Evolutionary conservation across 495 filamentous ascomycete species (phyloP).

Genomic region (Echria macrotheca): DNA sequence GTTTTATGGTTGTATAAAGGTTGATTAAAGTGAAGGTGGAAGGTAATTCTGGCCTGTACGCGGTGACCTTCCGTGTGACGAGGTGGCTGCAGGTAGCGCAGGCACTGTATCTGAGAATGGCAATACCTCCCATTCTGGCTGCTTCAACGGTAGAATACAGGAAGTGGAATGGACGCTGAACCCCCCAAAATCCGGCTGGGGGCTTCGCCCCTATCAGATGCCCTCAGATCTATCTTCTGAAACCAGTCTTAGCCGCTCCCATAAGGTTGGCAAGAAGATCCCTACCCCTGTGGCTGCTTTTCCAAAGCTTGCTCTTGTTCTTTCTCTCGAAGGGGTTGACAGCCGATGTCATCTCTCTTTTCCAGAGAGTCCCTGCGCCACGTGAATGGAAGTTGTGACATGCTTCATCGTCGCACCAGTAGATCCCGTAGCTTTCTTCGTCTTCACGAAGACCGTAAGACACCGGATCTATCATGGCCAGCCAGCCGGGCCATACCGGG

Average conservation of each 20-base stretch:
- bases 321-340: background rate
- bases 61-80: no score
- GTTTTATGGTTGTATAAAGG: background rate
- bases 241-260: background rate
- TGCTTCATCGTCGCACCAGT: conserved; percentile 1
- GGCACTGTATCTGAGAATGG: no score
- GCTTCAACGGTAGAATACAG: no score
- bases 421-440: background rate
- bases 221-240: background rate
- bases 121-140: no score
- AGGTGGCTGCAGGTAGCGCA: no score
- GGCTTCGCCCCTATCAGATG: no score
- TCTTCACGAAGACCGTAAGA: background rate
- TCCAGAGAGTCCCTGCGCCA: conserved; percentile 3
- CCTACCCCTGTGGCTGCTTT: background rate
- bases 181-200: no score
- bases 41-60: no score
- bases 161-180: no score
- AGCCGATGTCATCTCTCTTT: conserved; percentile 1
- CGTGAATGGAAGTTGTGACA: background rate
- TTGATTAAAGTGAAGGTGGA: no score
- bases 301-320: background rate
- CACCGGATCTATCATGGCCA: background rate
- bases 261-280: background rate
- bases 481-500: background rate